Base-by-base conservation (phyloP, 2,329 filamentous ascomycete species). In the Cladosporium colombiae region DNA sequence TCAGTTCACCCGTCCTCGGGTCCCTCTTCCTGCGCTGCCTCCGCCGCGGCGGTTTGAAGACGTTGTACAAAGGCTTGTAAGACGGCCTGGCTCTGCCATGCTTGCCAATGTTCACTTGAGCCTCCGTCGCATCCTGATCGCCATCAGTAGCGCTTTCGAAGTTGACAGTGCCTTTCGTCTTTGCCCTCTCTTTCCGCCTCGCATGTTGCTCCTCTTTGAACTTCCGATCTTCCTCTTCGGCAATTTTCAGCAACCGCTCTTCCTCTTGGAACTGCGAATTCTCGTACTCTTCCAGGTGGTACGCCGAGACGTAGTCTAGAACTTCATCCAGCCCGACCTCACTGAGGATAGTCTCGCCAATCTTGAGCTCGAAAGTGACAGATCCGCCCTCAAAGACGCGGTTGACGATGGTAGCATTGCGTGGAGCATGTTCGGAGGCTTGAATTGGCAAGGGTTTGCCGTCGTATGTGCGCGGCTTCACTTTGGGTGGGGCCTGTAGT, bases 221-320 rank as follows among this genome's bases (percentile, higher is more conserved):
- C 6, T 64, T 64, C 50, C 69, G 68, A 14, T 69, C 65, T 58
- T 73, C 73, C n/a, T 66, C 68, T 40, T 72, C 70, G 2, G 67
- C 69, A 40, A 71, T 68, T 14, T 64, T 65, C 33, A 68, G 49
- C 2, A 70, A 62, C 35, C 73, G 72, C 2, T 65, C 62, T 58
- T 75, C 74, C 31, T 73, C 68, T 10, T 68, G 68, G 66, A 78
- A 78, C 25, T 69, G 66, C 40, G 65, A 58, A 63, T 75, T 73
- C 61, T 78, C 76, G 57, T 70, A 78, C 2, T 68, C 69, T 64
- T 78, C 76, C 25, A 77, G 66, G 37, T 76, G 72, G 33, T 70
- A 67, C n/a, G 74, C 66, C 6, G 74, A 77, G 16, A 77, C 72
- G 64, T 76, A 77, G 23, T 77, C 71, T 10, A 74, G 66, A 23